These are phyloP conservation scores for Metschnikowia bowlesiae DNA, from an alignment of 805 yeast species.

Conservation along the genomic window DNA sequence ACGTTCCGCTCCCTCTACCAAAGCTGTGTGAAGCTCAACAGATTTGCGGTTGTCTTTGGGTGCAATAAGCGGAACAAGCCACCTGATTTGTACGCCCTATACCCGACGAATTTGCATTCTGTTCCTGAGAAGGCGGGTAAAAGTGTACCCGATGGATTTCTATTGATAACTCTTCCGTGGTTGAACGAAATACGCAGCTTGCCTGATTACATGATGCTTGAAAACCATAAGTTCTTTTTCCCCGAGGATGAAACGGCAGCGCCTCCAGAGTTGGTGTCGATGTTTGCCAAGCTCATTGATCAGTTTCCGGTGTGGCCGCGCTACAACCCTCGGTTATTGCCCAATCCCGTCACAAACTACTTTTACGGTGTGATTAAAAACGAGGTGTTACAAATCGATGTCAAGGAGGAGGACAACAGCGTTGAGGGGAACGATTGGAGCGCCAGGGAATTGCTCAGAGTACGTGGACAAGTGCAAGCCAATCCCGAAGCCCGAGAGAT, in stretches of 20 bases:
- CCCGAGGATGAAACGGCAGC: slow-evolving; percentile 6
- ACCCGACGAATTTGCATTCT: slow-evolving; percentile 42
- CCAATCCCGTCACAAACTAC: slow-evolving; percentile 66
- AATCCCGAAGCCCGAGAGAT: slow-evolving; percentile 3
- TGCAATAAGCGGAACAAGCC: slow-evolving; percentile 47
- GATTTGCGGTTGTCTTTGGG: slow-evolving; percentile 73
- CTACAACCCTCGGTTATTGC: slow-evolving; percentile 53
- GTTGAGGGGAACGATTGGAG: slow-evolving; percentile 16
- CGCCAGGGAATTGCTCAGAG: slow-evolving; percentile 4
- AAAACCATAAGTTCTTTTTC: slow-evolving; percentile 6
- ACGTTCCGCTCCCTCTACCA: slow-evolving; percentile 68
- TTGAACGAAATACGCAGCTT: slow-evolving; percentile 66
- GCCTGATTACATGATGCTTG: slow-evolving; percentile 40
- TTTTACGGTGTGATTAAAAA: slow-evolving; percentile 63
- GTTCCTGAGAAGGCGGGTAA: background rate
- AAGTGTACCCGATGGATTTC: slow-evolving; percentile 65
- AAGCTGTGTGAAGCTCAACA: slow-evolving; percentile 46
- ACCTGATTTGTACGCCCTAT: slow-evolving; percentile 56
- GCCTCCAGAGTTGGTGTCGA: slow-evolving; percentile 18
- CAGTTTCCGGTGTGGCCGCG: slow-evolving; percentile 39
- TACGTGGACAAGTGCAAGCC: slow-evolving; percentile 4
- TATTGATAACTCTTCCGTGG: slow-evolving; percentile 65
- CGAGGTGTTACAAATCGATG: slow-evolving; percentile 55
- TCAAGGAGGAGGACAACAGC: slow-evolving; percentile 12
- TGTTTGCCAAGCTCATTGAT: slow-evolving; percentile 26